Evolutionary conservation across 2,329 filamentous ascomycete species (phyloP).

Genomic region (Daldinia sp.): DNA sequence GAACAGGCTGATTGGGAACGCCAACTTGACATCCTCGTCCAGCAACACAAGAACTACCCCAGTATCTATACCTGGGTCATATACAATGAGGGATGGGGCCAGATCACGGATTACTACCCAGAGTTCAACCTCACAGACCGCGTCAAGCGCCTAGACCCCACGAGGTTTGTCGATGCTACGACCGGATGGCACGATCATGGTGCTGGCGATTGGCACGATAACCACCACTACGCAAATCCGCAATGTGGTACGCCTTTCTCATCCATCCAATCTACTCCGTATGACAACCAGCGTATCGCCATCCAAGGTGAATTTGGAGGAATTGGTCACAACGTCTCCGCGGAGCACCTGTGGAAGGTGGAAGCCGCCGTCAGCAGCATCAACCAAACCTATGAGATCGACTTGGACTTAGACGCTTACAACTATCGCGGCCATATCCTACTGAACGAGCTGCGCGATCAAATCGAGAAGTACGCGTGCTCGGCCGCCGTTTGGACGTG

Average conservation of each 20-base stretch:
- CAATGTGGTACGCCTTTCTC: constrained; percentile 77
- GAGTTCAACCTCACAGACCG: constrained; percentile 65
- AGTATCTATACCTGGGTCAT: constrained; percentile 73
- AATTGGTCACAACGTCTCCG: constrained; percentile 70
- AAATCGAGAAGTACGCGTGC: constrained; percentile 68
- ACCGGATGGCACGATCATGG: constrained; percentile 75
- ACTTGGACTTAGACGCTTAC: constrained; percentile 65
- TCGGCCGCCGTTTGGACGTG: constrained; percentile 73
- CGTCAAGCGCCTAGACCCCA: constrained; percentile 67
- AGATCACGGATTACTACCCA: constrained; percentile 59
- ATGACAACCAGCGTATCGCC: constrained; percentile 67
- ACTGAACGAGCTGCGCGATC: constrained; percentile 67
- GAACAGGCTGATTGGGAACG: constrained; percentile 64
- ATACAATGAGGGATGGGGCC: constrained; percentile 78
- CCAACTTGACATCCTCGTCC: constrained; percentile 67
- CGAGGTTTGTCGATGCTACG: constrained; percentile 68
- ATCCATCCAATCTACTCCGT: constrained; percentile 63
- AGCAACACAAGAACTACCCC: constrained; percentile 70
- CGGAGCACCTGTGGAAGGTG: constrained; percentile 72
- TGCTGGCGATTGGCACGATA: constrained; percentile 72
- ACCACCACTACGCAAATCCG: constrained; percentile 75
- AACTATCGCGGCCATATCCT: constrained; percentile 71
- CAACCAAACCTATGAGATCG: constrained; percentile 73
- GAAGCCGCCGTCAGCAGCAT: constrained; percentile 65
- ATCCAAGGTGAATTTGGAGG: constrained; percentile 78